phyloP scores from a whole-genome alignment of 1,139 yeast genomes.

The Wickerhamiella pararugosa region DNA sequence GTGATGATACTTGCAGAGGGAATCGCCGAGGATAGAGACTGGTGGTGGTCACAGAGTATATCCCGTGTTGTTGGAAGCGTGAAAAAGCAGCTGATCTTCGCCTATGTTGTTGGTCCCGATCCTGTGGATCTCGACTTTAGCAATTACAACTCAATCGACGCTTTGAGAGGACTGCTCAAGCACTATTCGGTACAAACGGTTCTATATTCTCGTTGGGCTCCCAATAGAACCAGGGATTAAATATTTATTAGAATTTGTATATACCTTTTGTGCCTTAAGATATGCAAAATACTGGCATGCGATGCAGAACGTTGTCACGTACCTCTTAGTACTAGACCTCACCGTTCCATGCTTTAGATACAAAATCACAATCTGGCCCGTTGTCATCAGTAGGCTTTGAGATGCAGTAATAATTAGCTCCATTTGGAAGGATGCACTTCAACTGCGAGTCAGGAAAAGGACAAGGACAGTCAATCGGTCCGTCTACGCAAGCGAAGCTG shows the following conservation, averaged over 20 bases:
- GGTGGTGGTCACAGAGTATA: constrained; percentile 51
- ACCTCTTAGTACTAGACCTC: constrained; percentile 18
- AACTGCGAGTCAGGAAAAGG: constrained; percentile 74
- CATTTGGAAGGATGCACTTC: constrained; percentile 62
- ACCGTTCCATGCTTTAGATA: constrained; percentile 31
- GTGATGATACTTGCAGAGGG: constrained; percentile 30
- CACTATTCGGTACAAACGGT: constrained; percentile 15
- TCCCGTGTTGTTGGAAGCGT: constrained; percentile 82
- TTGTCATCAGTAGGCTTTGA: constrained; percentile 38
- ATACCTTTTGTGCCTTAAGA: not conserved
- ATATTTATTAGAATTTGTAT: constrained; percentile 4
- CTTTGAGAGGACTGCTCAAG: constrained; percentile 13
- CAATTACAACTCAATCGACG: constrained; percentile 1
- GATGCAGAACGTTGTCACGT: not conserved
- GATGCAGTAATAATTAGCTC: constrained; percentile 54
- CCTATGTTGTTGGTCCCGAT: constrained; percentile 41
- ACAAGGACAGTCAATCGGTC: constrained; percentile 71
- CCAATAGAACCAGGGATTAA: constrained; percentile 15
- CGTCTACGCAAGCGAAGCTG: constrained; percentile 60
- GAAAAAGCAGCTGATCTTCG: constrained; percentile 56
- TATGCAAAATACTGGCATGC: too few relatives aligned
- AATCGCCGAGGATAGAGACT: constrained; percentile 24
- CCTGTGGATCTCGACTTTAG: constrained; percentile 6
- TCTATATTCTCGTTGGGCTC: constrained; percentile 15
- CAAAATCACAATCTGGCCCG: constrained; percentile 26